A percentile compares a stretch with the other conserved stretches of the same genome.
Conservation (phyloP, 768 basidiomycete species). For the Amanita subjunquillea region DNA sequence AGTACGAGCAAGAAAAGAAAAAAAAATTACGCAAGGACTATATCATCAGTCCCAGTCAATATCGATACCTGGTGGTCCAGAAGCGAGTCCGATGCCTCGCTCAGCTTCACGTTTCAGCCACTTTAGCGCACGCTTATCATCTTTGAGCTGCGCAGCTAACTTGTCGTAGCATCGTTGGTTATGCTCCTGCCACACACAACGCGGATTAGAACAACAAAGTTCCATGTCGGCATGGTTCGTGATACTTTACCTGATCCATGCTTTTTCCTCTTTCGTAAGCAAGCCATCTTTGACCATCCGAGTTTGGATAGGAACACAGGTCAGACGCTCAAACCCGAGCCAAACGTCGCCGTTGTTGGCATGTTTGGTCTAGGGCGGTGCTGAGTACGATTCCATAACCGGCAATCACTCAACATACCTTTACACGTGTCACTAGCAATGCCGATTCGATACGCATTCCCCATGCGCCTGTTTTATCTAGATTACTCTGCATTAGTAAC, state of each 20-base stretch:
- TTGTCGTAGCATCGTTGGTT: slow-evolving; percentile 63
- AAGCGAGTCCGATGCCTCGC: slow-evolving; percentile 63
- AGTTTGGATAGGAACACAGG: slow-evolving; percentile 90
- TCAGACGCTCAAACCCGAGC: slow-evolving; percentile 88
- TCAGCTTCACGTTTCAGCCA: slow-evolving; percentile 75
- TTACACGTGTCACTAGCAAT: slow-evolving; percentile 57
- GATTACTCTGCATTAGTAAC: neutral
- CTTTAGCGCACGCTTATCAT: slow-evolving; percentile 72
- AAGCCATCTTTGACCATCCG: slow-evolving; percentile 78
- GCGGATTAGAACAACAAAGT: neutral
- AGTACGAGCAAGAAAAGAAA: slow-evolving; percentile 3
- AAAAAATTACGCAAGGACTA: neutral
- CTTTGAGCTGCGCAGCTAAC: slow-evolving; percentile 55
- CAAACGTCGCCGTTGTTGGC: slow-evolving; percentile 67
- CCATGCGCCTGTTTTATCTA: slow-evolving; percentile 26
- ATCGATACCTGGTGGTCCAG: slow-evolving; percentile 57
- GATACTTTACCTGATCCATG: slow-evolving; percentile 65
- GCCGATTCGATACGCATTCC: slow-evolving; percentile 93
- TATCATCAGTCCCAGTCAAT: slow-evolving; percentile 70
- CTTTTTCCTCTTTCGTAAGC: slow-evolving; percentile 77
- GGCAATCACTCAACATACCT: slow-evolving; percentile 23
- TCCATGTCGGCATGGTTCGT: neutral
- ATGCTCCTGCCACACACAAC: slow-evolving; percentile 46
- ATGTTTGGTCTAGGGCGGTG: slow-evolving; percentile 45
- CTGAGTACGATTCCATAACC: neutral